Evolutionary conservation across 345 rosid species (phyloP).

Genomic region (Acer campestre): DNA sequence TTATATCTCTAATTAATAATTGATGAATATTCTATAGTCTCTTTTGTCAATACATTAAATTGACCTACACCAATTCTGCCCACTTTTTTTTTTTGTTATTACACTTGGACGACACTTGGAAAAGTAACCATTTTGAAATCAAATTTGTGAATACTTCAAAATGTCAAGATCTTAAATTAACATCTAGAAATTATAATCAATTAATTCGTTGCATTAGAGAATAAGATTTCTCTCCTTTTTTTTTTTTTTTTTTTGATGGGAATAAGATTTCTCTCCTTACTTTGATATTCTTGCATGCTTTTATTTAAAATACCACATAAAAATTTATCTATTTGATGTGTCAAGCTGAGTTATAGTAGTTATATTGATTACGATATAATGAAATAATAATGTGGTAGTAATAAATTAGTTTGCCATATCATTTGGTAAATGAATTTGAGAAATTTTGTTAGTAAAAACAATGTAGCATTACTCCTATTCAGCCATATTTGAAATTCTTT

Average conservation of each 20-base stretch:
- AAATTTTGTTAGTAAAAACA: no score
- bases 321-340: no score
- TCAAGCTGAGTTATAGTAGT: no score
- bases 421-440: neutral
- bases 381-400: no score
- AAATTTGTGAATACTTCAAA: neutral
- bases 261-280: neutral
- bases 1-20: neutral
- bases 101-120: conserved; percentile 8
- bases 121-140: neutral
- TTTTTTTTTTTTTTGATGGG: no score
- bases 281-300: neutral
- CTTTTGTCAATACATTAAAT: neutral
- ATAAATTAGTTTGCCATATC: neutral
- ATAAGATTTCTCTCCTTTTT: neutral
- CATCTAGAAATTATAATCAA: neutral
- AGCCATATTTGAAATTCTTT: neutral
- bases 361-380: no score
- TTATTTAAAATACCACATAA: no score
- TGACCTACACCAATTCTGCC: neutral
- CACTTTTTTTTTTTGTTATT: neutral
- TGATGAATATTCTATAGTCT: neutral
- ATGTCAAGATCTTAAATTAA: neutral
- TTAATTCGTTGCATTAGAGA: neutral
- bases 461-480: neutral